These are phyloP conservation scores for Saccharomycopsis olivae DNA, from an alignment of 805 yeast genomes.

Conservation along the genomic window DNA sequence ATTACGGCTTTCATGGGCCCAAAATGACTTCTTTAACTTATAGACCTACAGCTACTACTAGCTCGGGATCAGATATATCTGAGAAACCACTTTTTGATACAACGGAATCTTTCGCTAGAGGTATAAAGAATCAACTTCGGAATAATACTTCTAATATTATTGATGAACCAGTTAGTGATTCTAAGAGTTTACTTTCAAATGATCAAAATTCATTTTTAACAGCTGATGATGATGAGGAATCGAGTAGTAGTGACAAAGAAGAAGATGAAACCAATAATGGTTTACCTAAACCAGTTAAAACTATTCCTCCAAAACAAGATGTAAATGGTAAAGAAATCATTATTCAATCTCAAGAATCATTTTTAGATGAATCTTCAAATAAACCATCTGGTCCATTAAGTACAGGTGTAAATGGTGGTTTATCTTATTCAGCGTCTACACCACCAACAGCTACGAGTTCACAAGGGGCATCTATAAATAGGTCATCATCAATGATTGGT, in stretches of 20 bases:
- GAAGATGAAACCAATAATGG: background rate
- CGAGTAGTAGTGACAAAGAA: background rate
- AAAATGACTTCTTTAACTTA: background rate
- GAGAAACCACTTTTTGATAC: slow-evolving; percentile 3
- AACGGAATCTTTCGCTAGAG: slow-evolving; percentile 12
- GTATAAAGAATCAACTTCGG: slow-evolving; percentile 7
- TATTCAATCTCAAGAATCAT: background rate
- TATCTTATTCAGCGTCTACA: background rate
- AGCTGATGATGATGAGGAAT: background rate
- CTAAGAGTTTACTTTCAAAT: background rate
- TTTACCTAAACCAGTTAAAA: background rate
- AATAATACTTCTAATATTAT: background rate
- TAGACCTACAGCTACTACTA: background rate
- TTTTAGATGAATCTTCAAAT: too few relatives aligned
- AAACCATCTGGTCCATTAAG: background rate
- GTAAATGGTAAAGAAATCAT: too few relatives aligned
- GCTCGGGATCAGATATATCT: background rate
- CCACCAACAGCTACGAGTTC: background rate
- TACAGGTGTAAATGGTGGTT: background rate
- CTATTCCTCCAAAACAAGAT: background rate
- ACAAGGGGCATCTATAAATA: background rate
- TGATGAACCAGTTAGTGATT: background rate
- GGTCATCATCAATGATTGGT: slow-evolving; percentile 5
- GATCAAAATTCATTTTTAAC: slow-evolving; percentile 1
- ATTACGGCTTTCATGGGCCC: too few relatives aligned